Evolutionary conservation across 208 protist genomes (phyloP).

Genomic region (Leishmania aethiopica): DNA sequence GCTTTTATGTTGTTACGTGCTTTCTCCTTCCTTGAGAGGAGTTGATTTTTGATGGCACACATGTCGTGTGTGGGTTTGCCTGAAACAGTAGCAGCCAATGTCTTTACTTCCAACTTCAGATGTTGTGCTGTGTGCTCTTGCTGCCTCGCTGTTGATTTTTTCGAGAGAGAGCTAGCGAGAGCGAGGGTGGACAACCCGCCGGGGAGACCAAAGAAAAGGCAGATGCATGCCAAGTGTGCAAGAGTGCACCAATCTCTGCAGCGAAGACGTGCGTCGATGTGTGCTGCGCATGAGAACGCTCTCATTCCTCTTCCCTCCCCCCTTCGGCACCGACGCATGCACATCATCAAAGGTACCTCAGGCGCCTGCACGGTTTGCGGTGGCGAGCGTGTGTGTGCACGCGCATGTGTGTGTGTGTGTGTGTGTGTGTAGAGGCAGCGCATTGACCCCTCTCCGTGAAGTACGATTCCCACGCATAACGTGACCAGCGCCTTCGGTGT

Average conservation of each 20-base stretch:
- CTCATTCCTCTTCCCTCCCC: not conserved
- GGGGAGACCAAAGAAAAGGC: not conserved
- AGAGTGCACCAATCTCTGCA: not conserved
- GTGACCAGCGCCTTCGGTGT: not conserved
- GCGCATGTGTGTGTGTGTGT: not conserved
- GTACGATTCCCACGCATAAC: not conserved
- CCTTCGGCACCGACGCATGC: not conserved
- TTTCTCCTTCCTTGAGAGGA: not conserved
- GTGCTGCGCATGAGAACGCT: not conserved
- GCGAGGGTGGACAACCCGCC: not conserved
- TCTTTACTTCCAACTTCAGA: not conserved
- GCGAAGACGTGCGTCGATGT: not conserved
- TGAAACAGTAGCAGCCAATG: not conserved
- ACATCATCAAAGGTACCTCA: not conserved
- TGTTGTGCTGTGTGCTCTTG: not conserved
- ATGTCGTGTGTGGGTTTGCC: not conserved
- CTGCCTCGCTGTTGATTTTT: not conserved
- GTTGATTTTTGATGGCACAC: not conserved
- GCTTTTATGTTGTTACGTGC: not conserved
- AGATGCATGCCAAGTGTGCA: not conserved
- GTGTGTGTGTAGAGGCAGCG: not conserved
- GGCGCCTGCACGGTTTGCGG: not conserved
- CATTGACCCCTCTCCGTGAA: not conserved
- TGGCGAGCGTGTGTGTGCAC: not conserved
- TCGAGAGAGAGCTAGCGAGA: not conserved